Percentiles rank a stretch among this genome's conserved stretches.
Evolutionary conservation across 2,329 filamentous ascomycete genomes (phyloP).

Genomic region (Fusarium newnesense): DNA sequence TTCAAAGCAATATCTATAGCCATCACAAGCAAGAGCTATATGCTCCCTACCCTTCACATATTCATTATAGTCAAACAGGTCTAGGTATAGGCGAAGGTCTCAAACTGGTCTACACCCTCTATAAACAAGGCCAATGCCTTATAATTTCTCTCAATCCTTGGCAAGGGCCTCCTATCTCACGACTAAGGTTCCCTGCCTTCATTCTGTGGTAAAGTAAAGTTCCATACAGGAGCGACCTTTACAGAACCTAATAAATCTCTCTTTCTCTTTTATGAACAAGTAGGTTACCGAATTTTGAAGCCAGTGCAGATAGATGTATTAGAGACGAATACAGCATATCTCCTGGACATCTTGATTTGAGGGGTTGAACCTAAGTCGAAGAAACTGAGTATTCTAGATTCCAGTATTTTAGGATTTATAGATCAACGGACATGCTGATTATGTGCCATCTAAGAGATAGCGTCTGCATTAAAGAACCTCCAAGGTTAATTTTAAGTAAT

Average conservation of each 20-base stretch:
- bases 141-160: accelerated
- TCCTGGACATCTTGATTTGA: background rate
- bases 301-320: background rate
- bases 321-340: background rate
- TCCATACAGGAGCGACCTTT: accelerated
- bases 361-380: accelerated
- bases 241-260: background rate
- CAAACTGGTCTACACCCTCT: background rate
- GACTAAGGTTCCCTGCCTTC: accelerated
- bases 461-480: accelerated
- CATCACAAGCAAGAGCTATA: accelerated
- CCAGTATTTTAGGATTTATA: accelerated
- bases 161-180: accelerated
- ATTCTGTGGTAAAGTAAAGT: accelerated
- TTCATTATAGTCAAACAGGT: too few relatives aligned
- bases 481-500: accelerated
- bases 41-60: accelerated
- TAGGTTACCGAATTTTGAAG: background rate
- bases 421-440: accelerated
- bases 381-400: background rate
- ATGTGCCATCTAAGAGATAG: background rate
- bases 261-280: accelerated
- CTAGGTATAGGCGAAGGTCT: background rate
- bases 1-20: accelerated
- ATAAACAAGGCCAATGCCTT: accelerated